A percentile compares a stretch with the other conserved stretches of the same genome.
Evolutionary conservation across 1,139 yeast genomes (phyloP).

Genomic region (Geotrichum reessii): DNA sequence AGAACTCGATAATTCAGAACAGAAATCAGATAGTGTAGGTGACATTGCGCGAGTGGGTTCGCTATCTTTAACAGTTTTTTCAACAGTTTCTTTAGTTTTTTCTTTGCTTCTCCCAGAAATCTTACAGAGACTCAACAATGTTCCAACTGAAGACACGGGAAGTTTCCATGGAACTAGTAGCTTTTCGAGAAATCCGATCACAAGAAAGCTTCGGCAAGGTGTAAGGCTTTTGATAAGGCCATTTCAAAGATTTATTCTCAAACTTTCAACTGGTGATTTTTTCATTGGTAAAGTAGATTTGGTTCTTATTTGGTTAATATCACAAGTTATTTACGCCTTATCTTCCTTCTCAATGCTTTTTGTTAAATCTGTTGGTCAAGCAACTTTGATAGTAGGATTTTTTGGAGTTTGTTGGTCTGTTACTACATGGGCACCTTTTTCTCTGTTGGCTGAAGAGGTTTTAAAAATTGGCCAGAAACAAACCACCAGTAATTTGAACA

Average conservation of each 20-base stretch:
- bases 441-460: slow-evolving; percentile 39
- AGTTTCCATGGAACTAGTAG: neutral
- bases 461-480: slow-evolving; percentile 19
- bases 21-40: slow-evolving; percentile 32
- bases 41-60: slow-evolving; percentile 39
- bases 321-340: slow-evolving; percentile 35
- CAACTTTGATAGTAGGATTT: slow-evolving; percentile 33
- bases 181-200: slow-evolving; percentile 4
- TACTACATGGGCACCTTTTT: slow-evolving; percentile 41
- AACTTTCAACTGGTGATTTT: slow-evolving; percentile 1
- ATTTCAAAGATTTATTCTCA: slow-evolving; percentile 1
- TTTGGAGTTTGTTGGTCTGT: slow-evolving; percentile 41
- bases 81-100: slow-evolving; percentile 34
- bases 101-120: slow-evolving; percentile 35
- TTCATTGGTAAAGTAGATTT: slow-evolving; percentile 19
- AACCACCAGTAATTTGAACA: neutral
- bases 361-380: slow-evolving; percentile 29
- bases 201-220: slow-evolving; percentile 7
- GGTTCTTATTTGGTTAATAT: slow-evolving; percentile 32
- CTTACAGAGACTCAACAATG: slow-evolving; percentile 6
- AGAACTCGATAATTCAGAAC: slow-evolving; percentile 22
- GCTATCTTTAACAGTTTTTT: slow-evolving; percentile 36
- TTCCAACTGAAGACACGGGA: neutral
- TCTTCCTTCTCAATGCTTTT: slow-evolving; percentile 33
- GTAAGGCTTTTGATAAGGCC: slow-evolving; percentile 2